Percentiles rank a stretch among this genome's conserved stretches.
phyloP scores from a whole-genome alignment of 495 filamentous ascomycete species.

The Lindgomyces ingoldianus region DNA sequence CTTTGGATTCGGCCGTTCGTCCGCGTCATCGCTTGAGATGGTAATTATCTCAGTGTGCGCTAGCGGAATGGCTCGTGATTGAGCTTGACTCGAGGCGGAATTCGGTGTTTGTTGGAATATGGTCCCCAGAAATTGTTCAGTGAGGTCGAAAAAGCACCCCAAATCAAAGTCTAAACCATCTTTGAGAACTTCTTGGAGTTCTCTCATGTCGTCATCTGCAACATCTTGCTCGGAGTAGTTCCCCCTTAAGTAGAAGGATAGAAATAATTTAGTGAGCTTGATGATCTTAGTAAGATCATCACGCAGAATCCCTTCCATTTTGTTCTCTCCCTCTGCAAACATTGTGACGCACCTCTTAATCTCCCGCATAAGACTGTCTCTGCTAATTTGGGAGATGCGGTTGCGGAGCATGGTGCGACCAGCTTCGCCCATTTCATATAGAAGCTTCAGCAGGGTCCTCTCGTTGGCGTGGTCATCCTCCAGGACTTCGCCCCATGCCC shows the following conservation, averaged over 20 bases:
- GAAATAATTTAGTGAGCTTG: slow-evolving; percentile 23
- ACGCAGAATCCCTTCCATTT: slow-evolving; percentile 16
- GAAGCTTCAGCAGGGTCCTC: slow-evolving; percentile 40
- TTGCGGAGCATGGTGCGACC: slow-evolving; percentile 11
- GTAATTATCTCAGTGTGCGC: slow-evolving; percentile 20
- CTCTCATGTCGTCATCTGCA: slow-evolving; percentile 1
- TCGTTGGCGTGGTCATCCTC: slow-evolving; percentile 31
- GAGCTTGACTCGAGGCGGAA: not conserved
- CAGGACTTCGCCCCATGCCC: slow-evolving; percentile 33
- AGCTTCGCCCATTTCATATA: slow-evolving; percentile 19
- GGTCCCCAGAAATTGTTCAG: not conserved
- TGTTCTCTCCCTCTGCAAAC: slow-evolving; percentile 15
- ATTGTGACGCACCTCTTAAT: slow-evolving; percentile 17
- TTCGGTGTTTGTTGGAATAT: slow-evolving; percentile 16
- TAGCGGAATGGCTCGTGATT: no score
- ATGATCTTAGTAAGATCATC: slow-evolving; percentile 21
- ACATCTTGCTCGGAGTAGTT: slow-evolving; percentile 1
- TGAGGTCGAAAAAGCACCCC: slow-evolving; percentile 15
- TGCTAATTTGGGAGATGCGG: slow-evolving; percentile 8
- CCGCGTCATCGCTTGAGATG: slow-evolving; percentile 17
- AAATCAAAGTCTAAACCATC: not conserved
- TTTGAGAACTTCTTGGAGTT: slow-evolving; percentile 5
- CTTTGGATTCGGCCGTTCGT: not conserved
- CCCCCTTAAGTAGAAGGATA: slow-evolving; percentile 21
- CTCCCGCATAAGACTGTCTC: slow-evolving; percentile 22